phyloP scores from a whole-genome alignment of 2,329 filamentous ascomycete genomes.

The Colletotrichum lentis region DNA sequence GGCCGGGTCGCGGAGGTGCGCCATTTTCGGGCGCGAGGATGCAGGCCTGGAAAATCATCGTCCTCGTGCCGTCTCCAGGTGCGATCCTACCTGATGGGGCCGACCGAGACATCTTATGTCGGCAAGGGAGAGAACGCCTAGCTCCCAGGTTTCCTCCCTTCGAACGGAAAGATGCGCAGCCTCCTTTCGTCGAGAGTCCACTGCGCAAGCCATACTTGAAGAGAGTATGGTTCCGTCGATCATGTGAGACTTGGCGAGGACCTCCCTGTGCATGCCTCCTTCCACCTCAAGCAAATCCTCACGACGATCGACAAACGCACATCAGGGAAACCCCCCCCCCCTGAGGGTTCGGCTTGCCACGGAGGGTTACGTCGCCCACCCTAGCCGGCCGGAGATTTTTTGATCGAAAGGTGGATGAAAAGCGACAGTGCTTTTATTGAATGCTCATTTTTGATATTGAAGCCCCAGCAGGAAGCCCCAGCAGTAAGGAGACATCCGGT shows the following conservation, averaged over 20 bases:
- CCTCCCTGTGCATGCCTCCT: slow-evolving; percentile 33
- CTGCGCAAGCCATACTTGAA: slow-evolving; percentile 14
- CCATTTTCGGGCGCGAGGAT: neutral
- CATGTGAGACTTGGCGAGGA: slow-evolving; percentile 4
- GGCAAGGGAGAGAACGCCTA: neutral
- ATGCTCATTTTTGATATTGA: neutral
- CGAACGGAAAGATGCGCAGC: neutral
- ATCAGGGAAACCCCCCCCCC: too few relatives aligned
- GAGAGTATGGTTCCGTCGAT: slow-evolving; percentile 6
- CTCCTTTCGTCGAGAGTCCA: neutral
- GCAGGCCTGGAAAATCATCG: neutral
- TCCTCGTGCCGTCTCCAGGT: neutral
- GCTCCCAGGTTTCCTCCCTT: neutral
- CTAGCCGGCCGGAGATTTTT: neutral
- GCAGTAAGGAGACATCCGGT: neutral
- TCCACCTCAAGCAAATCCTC: slow-evolving; percentile 2
- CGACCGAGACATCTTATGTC: too few relatives aligned
- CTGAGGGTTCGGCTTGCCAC: neutral
- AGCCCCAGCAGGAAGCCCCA: neutral
- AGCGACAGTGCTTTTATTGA: neutral
- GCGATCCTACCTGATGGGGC: neutral
- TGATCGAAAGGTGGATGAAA: neutral
- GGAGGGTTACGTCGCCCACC: too few relatives aligned
- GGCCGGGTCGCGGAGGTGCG: slow-evolving; percentile 11
- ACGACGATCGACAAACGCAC: neutral